Evolutionary conservation across 2,329 filamentous ascomycete genomes (phyloP), one percentile per base, ranked within the genome.

Genomic region (Ciborinia camelliae): DNA sequence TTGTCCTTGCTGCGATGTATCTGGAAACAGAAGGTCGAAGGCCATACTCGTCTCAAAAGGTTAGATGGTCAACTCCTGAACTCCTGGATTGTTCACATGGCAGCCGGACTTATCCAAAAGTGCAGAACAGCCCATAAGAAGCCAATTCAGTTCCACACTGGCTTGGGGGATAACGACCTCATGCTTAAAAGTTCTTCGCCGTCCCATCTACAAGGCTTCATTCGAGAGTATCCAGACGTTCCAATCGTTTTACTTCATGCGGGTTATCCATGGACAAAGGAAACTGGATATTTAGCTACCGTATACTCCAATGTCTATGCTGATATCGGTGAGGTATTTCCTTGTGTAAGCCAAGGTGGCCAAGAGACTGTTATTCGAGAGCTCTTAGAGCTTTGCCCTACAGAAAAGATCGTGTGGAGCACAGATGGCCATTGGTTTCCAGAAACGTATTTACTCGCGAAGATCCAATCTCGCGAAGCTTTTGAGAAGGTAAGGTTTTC

Each of bases 241-340:
- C 88, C 90, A 0, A 88, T 96, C 63, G 88, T 96, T 2, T 78
- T 96, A 10, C 82, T 96, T 2, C 91, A 96, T 73, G 87, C 91
- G 0, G 85, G 90, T 2, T 96, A 96, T 74, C 92, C 92, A 0
- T 95, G 90, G 72, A 91, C 88, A 0, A 83, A 87, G 45, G 90
- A 95, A 76, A 85, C 89, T 0, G 90, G 89, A 0, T 96, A 94
- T 73, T 81, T 96, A 26, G 90, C 91, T 0, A 85, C 84, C 0
- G 86, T 90, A 28, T 95, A 92, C 73, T 80, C 84, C 30, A 94
- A 96, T 72, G 90, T 90, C 1, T 95, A 92, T 73, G 84, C 91
- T 15, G 92, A 96, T 72, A 85, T 96, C 62, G 91, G 92, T 0
- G 89, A 92, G 72, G 88, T 95, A 0, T 96, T 95, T 66, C 91